Base-by-base conservation (phyloP, 208 protist genomes). In the Wallacemonas collosoma region DNA sequence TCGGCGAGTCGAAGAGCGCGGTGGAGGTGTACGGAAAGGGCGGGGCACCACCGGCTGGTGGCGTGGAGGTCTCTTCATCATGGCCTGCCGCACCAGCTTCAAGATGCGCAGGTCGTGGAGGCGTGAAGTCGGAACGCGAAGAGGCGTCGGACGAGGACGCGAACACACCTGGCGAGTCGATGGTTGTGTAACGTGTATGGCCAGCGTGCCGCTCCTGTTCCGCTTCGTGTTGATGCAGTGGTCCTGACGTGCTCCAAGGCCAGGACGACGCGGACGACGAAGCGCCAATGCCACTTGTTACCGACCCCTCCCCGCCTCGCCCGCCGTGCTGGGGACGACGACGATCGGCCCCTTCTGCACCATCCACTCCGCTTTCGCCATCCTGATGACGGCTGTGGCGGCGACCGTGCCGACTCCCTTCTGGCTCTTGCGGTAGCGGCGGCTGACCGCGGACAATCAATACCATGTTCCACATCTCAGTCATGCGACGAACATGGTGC, bases 381-480 rank as follows among this genome's bases (percentile, higher is more conserved):
- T 56, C n/a, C 14, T 12, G 8, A 14, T 51, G 47, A 15, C 47
- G 47, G 7, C 47, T 8, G n/a, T 38, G 56, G 14, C 43, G 56
- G 6, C 56, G 56, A 41, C 15, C 60, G 40, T 17, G 11, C 14
- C 53, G 53, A 7, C 17, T 57, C 14, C 12, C 36, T 38, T 6
- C 6, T 35, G 56, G n/a, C 56, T 65, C 15, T 15, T 65, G n/a
- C 60, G 60, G 60, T 15, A 65, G 40, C 41, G 43, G 60, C 17
- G 60, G 36, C 43, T 65, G 41, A 3, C 60, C 60, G 15, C 60
- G 60, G 14, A 51, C 60, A 11, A 65, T 44, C 60, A 65, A 26
- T 0, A 65, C n/a, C 60, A 65, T 65, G 60, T 51, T 65, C 60
- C 60, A 65, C 60, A 65, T 45, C 38, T 65, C 60, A 6, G 43